These are phyloP conservation scores for Mucuna pruriens DNA, from an alignment of 306 rosid genomes.

Conservation along the genomic window DNA sequence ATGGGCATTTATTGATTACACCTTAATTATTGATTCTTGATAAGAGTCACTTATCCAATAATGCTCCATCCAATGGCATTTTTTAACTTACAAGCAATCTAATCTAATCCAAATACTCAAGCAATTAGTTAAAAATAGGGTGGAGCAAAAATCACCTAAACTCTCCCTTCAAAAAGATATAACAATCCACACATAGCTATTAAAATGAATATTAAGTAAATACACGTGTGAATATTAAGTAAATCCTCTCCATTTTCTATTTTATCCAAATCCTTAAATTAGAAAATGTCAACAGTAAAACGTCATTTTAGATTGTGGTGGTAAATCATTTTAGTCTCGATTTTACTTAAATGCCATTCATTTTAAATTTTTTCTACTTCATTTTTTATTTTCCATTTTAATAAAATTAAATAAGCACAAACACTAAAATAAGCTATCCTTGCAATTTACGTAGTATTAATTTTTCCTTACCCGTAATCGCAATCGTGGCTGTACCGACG, in stretches of 20 bases:
- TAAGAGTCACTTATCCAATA: background rate
- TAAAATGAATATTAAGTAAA: background rate
- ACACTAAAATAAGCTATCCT: background rate
- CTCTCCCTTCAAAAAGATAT: background rate
- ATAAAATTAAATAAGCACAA: too few relatives aligned
- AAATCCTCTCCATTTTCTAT: background rate
- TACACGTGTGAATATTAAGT: background rate
- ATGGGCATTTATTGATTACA: background rate
- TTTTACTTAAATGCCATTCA: too few relatives aligned
- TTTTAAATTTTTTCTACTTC: background rate
- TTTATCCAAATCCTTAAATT: too few relatives aligned
- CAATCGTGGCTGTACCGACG: constrained; percentile 39
- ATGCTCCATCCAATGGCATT: background rate
- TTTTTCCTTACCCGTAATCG: constrained; percentile 41
- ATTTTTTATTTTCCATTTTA: too few relatives aligned
- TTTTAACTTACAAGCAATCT: background rate
- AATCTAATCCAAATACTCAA: background rate
- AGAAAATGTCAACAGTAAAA: too few relatives aligned
- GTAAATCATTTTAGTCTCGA: background rate
- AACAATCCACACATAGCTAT: background rate
- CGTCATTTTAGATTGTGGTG: background rate
- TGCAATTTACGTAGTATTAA: background rate
- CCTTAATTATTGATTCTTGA: background rate
- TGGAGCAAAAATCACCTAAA: background rate
- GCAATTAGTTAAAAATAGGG: background rate